Evolutionary conservation across 106 monocot species (phyloP).

Genomic region (Narthecium ossifragum): DNA sequence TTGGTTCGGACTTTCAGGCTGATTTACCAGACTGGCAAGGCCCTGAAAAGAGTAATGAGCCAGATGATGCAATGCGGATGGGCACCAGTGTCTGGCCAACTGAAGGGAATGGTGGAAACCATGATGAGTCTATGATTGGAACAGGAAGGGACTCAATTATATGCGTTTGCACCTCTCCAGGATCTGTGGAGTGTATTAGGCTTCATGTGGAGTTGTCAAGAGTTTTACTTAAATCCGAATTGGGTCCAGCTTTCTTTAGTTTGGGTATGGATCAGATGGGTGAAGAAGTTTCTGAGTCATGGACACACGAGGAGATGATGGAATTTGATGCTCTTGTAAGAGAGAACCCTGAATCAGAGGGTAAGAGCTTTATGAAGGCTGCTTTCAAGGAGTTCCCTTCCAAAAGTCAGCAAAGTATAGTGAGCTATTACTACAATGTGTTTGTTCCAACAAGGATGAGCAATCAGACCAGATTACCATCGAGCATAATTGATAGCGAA

Average conservation of each 20-base stretch:
- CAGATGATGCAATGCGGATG: constrained; percentile 37
- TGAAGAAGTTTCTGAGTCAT: constrained; percentile 50
- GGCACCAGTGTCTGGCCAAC: constrained; percentile 51
- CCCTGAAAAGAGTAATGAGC: constrained; percentile 9
- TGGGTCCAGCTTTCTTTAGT: constrained; percentile 47
- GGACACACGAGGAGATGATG: constrained; percentile 45
- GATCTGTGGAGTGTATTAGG: constrained; percentile 47
- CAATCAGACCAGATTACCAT: constrained; percentile 27
- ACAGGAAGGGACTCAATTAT: constrained; percentile 26
- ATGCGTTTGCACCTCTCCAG: constrained; percentile 43
- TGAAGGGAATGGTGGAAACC: constrained; percentile 12
- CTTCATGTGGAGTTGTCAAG: constrained; percentile 45
- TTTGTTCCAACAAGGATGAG: constrained; percentile 52
- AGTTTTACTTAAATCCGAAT: constrained; percentile 33
- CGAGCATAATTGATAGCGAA: constrained; percentile 34
- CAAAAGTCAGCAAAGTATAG: constrained; percentile 46
- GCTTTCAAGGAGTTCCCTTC: constrained; percentile 36
- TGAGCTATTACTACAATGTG: constrained; percentile 75
- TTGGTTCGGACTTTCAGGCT: constrained; percentile 61
- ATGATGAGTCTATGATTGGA: constrained; percentile 9
- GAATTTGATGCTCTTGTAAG: constrained; percentile 39
- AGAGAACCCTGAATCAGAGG: constrained; percentile 24
- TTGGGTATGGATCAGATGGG: constrained; percentile 74
- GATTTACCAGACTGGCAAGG: constrained; percentile 47
- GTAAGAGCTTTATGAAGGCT: constrained; percentile 38